Conservation (phyloP, 2,329 filamentous ascomycete genomes). For the Beauveria asiatica region DNA sequence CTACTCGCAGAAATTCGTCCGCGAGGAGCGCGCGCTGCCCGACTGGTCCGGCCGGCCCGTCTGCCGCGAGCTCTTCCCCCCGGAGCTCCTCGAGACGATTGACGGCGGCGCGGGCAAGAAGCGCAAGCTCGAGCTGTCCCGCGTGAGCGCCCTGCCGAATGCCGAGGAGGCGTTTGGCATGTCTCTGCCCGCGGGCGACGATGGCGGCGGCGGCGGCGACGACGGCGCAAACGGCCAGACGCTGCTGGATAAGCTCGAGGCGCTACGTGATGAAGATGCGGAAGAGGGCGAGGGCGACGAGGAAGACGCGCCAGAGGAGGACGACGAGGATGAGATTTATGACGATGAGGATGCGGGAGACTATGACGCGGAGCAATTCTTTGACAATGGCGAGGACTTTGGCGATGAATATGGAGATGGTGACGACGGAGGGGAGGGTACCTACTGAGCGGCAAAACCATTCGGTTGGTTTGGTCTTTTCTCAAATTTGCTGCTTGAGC, state of each 20-base stretch:
- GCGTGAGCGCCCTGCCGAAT: slow-evolving; percentile 38
- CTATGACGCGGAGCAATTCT: slow-evolving; percentile 53
- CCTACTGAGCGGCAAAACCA: slow-evolving; percentile 21
- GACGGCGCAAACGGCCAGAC: slow-evolving; percentile 26
- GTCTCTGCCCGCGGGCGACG: slow-evolving; percentile 19
- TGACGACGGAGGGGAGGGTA: slow-evolving; percentile 38
- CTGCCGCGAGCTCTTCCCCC: slow-evolving; percentile 45
- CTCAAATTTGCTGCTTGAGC: background rate
- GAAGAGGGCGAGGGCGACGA: slow-evolving; percentile 37
- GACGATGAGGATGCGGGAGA: slow-evolving; percentile 53
- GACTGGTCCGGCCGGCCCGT: slow-evolving; percentile 44
- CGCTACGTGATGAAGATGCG: slow-evolving; percentile 40
- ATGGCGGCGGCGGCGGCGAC: slow-evolving; percentile 20
- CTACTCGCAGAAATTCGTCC: slow-evolving; percentile 47
- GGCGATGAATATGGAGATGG: slow-evolving; percentile 43
- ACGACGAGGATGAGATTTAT: slow-evolving; percentile 41
- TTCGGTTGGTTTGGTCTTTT: background rate
- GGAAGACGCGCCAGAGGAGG: slow-evolving; percentile 36
- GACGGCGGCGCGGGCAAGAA: slow-evolving; percentile 38
- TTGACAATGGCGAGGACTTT: slow-evolving; percentile 49
- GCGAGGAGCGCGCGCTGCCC: slow-evolving; percentile 43
- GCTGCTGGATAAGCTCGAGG: slow-evolving; percentile 36
- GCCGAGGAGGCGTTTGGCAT: slow-evolving; percentile 43
- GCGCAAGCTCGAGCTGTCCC: slow-evolving; percentile 38
- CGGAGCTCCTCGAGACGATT: slow-evolving; percentile 46